These are phyloP conservation scores for Heritiera fomes DNA, from an alignment of 345 rosid species.

Conservation along the genomic window DNA sequence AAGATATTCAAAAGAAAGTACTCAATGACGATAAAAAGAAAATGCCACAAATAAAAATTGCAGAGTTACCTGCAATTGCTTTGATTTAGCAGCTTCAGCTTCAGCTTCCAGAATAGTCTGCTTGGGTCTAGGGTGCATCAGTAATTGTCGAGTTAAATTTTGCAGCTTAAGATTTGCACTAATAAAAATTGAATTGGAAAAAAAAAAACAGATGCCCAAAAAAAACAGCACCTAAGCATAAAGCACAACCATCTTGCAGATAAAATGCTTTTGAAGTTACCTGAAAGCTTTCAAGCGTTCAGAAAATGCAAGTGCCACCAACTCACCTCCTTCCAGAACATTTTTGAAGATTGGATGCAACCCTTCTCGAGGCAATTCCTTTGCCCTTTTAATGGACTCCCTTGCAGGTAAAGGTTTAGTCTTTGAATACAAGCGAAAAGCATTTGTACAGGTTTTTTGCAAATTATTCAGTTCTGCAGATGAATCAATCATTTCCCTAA, in stretches of 20 bases:
- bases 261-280: constrained; percentile 35
- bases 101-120: constrained; percentile 97
- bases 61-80: constrained; percentile 55
- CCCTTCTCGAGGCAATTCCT: constrained; percentile 84
- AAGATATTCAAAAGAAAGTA: constrained; percentile 1
- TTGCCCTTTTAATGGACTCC: constrained; percentile 86
- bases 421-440: constrained; percentile 84
- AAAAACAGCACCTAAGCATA: background rate
- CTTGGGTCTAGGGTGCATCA: constrained; percentile 71
- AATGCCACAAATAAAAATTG: background rate
- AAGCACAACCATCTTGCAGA: background rate
- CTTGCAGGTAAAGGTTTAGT: constrained; percentile 83
- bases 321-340: constrained; percentile 78
- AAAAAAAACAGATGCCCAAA: background rate
- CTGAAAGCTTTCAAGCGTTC: constrained; percentile 85
- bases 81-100: constrained; percentile 87
- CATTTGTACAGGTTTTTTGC: constrained; percentile 77
- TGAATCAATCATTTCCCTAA: constrained; percentile 68
- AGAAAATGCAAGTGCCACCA: constrained; percentile 87
- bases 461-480: constrained; percentile 74
- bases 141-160: constrained; percentile 23
- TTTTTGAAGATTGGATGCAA: constrained; percentile 84
- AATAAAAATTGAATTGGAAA: background rate
- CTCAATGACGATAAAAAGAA: background rate
- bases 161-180: background rate